Base-by-base conservation (phyloP, 176 grass and related monocot species). In the Eremochloa ophiuroides region DNA sequence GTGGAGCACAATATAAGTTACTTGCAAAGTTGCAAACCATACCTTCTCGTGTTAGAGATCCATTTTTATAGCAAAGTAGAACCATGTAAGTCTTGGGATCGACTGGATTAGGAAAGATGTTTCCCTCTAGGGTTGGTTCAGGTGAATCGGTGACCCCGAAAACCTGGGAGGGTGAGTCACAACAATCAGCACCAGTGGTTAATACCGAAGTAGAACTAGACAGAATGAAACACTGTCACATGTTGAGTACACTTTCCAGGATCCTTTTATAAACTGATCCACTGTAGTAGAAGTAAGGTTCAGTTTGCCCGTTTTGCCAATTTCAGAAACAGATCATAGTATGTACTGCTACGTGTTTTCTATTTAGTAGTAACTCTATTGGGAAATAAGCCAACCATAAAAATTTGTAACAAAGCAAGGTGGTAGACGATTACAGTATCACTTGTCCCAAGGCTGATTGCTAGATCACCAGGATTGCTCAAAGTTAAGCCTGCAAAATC, bases 391-490 rank as follows among this genome's bases (percentile, higher is more conserved):
- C 7, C 10, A 25, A 68, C 10, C 5, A 14, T 25, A 3, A 15
- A 30, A 8, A n/a, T n/a, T 25, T 77, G 34, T 69, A 51, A 51
- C 6, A 62, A 43, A 78, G 18, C 38, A 78, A 61, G 68, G 47
- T 60, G n/a, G 37, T 73, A 62, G 82, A 88, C 64, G 35, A 87
- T 90, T 88, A 94, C 94, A 59, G 94, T 97, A 88, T 97, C 91
- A 79, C 94, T 97, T 51, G 91, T 94, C 48, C 94, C 94, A 67
- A 97, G 94, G 84, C 91, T 97, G 55, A 97, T 91, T 86, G 91
- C 94, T 71, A 97, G 87, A 88, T 97, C 94, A 37, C 94, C 94
- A 30, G 91, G 87, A 84, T 81, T 84, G 64, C 88, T 94, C 77
- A 97, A 73, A 42, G 91, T 88, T 74, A 97, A 80, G 38, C 94